Evolutionary conservation across 1,284 basidiomycete genomes (phyloP), one percentile per base, ranked within the genome.

Genomic region (Austroboletus niveus): DNA sequence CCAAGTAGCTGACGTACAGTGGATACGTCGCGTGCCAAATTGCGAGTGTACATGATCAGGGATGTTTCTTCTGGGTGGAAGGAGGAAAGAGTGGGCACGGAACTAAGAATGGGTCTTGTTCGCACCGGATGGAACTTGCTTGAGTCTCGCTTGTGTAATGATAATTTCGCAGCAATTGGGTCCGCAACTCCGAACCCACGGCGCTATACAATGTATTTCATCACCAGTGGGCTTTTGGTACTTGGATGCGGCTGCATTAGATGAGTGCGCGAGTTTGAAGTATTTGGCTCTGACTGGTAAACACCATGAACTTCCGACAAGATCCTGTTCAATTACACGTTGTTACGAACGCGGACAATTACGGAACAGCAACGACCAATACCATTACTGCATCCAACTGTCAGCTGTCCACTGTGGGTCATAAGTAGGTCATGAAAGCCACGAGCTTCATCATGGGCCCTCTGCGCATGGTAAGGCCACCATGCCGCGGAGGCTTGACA

Each of bases 111-210:
- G 15, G 12, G 34, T 14, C 12, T 27, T 24, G 7, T 4, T 34
- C 29, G 6, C 10, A 29, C 32, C 59, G 59, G 59, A 54, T 52
- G 60, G 62, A 64, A 24, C 60, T 61, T 45, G 51, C n/a, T 7
- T 40, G 22, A 41, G 22, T 39, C 41, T 43, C 24, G 46, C 17
- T 22, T 57, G 57, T 52, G 53, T 59, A 43, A 47, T 46, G 34
- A 11, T 20, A 40, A 22, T 27, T 35, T 38, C n/a, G n/a, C 35
- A n/a, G 35, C 32, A 9, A 34, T 10, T 14, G 9, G 3, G 35
- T 36, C 14, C 7, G 11, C 22, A 24, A 24, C 22, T 24, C 22
- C 1, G 22, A 24, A 24, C 22, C 22, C 22, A 24, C 22, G 22
- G 22, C 22, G 22, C 22, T 24, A 17, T 17, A 17, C 17, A 17